These are phyloP conservation scores for Monilinia polystroma DNA, from an alignment of 2,329 filamentous ascomycete genomes.

Conservation along the genomic window DNA sequence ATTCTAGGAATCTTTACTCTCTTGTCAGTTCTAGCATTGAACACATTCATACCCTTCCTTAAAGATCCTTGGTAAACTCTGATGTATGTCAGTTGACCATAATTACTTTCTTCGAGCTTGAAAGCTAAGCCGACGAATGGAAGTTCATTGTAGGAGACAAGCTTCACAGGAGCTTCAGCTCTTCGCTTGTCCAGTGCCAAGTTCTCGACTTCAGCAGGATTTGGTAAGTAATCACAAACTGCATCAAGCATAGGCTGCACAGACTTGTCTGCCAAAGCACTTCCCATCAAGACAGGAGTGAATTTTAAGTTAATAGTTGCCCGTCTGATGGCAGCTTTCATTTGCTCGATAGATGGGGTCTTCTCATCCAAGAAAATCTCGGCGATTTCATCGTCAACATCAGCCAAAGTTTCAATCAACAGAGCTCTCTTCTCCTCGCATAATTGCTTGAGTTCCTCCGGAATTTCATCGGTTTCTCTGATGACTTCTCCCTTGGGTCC, in stretches of 20 bases:
- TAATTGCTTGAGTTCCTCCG: slow-evolving; percentile 72
- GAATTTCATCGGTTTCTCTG: slow-evolving; percentile 74
- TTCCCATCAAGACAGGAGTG: slow-evolving; percentile 93
- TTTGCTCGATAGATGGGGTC: slow-evolving; percentile 74
- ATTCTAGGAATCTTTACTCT: slow-evolving; percentile 96
- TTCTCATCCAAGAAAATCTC: slow-evolving; percentile 90
- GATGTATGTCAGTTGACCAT: slow-evolving; percentile 96
- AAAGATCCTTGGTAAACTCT: slow-evolving; percentile 95
- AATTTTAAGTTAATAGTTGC: slow-evolving; percentile 90
- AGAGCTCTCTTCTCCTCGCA: slow-evolving; percentile 79
- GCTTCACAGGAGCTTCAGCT: slow-evolving; percentile 75
- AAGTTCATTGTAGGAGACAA: slow-evolving; percentile 88
- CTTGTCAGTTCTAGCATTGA: slow-evolving; percentile 91
- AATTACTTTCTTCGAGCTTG: slow-evolving; percentile 98
- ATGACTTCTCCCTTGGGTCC: slow-evolving; percentile 78
- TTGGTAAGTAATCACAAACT: slow-evolving; percentile 93
- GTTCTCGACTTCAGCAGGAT: slow-evolving; percentile 87
- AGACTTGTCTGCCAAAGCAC: slow-evolving; percentile 89
- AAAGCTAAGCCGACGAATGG: slow-evolving; percentile 96
- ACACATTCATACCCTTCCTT: slow-evolving; percentile 84
- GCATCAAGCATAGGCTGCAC: slow-evolving; percentile 96
- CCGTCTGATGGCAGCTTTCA: slow-evolving; percentile 88
- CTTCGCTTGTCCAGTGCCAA: slow-evolving; percentile 80
- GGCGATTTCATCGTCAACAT: slow-evolving; percentile 97
- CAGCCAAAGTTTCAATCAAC: slow-evolving; percentile 91